Base-by-base conservation (phyloP, 1,284 basidiomycete genomes). In the Leccinum fuscescens region DNA sequence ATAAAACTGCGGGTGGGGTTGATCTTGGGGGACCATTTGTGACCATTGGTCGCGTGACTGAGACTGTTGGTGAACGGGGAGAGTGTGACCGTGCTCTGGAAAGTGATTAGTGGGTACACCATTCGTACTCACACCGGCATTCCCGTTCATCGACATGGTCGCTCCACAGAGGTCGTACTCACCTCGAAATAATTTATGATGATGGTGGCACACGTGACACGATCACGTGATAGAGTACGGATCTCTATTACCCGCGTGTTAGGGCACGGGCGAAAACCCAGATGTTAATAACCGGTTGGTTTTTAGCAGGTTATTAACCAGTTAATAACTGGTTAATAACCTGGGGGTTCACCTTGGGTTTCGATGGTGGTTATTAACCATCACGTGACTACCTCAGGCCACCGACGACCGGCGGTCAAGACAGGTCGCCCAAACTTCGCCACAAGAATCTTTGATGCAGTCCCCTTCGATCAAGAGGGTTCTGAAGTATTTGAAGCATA, bases 1-100 rank as follows among this genome's bases (percentile, higher is more conserved):
- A 15, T 62, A 69, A 17, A 70, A 67, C 20, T 64, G 63, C 12
- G 5, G 33, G 56, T 70, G 71, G 27, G 59, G 58, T 37, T 64
- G 71, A 7, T 55, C 62, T 24, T 65, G 69, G 15, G 69, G 64
- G 17, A 65, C 52, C 56, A 73, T 59, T 55, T 62, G 62, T 3
- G 67, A 35, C 69, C 69, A 72, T 17, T 56, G 42, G 22, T 69
- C 69, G 60, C 64, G 66, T 7, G 55, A 27, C 17, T 58, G 71
- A 1, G 61, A 1, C 33, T 66, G 70, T 37, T 61, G 70, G 35
- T 62, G 66, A 4, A 55, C 33, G 33, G 61, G 67, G n/a, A 70
- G 58, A 5, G 58, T 14, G 24, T 68, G 54, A 20, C 46, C 8
- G 5, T 53, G 61, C 3, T 54, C 57, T 9, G 61, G 51, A 35